Percentiles rank a stretch among this genome's conserved stretches.
Evolutionary conservation across 345 rosid genomes (phyloP).

Genomic region (Salix udensis): DNA sequence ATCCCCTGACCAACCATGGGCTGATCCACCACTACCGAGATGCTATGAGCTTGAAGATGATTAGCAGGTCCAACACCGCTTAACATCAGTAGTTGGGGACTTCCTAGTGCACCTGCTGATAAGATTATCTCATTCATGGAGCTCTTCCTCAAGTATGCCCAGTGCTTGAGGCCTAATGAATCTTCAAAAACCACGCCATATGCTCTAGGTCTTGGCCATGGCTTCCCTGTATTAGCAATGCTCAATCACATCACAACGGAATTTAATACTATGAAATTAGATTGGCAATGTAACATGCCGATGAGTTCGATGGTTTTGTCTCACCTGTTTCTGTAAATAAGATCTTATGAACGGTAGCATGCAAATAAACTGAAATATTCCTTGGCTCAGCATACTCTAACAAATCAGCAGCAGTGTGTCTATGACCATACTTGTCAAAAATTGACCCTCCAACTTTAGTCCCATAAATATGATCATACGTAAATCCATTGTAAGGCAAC

Average conservation of each 20-base stretch:
- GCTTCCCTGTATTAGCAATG: slow-evolving; percentile 20
- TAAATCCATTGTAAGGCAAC: slow-evolving; percentile 61
- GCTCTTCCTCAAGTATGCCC: slow-evolving; percentile 34
- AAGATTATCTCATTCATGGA: slow-evolving; percentile 54
- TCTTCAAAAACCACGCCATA: slow-evolving; percentile 63
- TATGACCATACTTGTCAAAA: slow-evolving; percentile 56
- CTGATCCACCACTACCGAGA: slow-evolving; percentile 50
- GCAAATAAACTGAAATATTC: slow-evolving; percentile 46
- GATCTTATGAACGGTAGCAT: slow-evolving; percentile 64
- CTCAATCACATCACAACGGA: background rate
- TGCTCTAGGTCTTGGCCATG: slow-evolving; percentile 46
- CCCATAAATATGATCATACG: slow-evolving; percentile 60
- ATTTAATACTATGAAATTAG: background rate
- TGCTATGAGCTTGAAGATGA: slow-evolving; percentile 43
- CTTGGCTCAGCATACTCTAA: slow-evolving; percentile 60
- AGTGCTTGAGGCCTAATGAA: slow-evolving; percentile 39
- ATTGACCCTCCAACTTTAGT: slow-evolving; percentile 76
- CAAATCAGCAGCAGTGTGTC: slow-evolving; percentile 80
- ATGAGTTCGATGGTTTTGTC: too few species aligned
- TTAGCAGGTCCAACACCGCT: slow-evolving; percentile 67
- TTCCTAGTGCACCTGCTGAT: slow-evolving; percentile 78
- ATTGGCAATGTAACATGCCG: background rate
- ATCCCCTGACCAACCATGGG: slow-evolving; percentile 77
- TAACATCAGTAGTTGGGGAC: slow-evolving; percentile 80
- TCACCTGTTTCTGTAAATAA: slow-evolving; percentile 30